Evolutionary conservation across 108 stramenopile genomes (phyloP), one percentile per base, ranked within the genome.

Genomic region (Craspedostauros australis): DNA sequence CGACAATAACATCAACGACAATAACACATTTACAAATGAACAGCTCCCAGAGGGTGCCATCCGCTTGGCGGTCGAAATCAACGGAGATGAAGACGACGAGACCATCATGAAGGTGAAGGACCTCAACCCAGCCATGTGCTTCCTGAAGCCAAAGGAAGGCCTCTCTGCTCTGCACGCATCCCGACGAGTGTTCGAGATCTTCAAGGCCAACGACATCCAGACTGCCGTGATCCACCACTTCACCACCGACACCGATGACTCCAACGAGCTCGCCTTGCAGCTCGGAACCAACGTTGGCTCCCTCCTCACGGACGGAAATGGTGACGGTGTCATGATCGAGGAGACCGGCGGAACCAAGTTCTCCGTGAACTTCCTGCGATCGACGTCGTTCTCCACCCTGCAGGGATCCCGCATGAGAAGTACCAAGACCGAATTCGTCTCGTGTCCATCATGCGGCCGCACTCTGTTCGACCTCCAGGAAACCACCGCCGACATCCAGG

Each of bases 391-490:
- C 62, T 75, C 72, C 31, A 70, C 95, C 18, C 62, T 97, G 40
- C 96, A 97, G 79, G 96, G 96, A 54, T 80, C 86, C 55, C 94
- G 96, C 24, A 95, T 97, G 94, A 76, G 96, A 38, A 95, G 83
- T 64, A 91, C 87, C 41, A 97, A 97, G 73, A 97, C 96, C n/a
- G 96, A 97, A 66, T 97, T 95, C 55, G 96, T 97, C 0, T 95
- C 94, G 7, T 97, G 96, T 75, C 96, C 96, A 26, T 94, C 93
- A 37, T 97, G 96, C 62, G 96, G 96, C 36, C 75, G 96, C 44
- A 97, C 96, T n/a, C 72, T 97, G 32, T 97, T 97, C 39, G 96
- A 97, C 66, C 66, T 97, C 52, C 96, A 97, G 63, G 94, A 95
- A 72, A 94, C 94, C 11, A 97, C 96, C 1, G 93, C 91, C 31